Conservation (phyloP, 139 green algal genomes). For the Auxenochlorella pyrenoidosa region DNA sequence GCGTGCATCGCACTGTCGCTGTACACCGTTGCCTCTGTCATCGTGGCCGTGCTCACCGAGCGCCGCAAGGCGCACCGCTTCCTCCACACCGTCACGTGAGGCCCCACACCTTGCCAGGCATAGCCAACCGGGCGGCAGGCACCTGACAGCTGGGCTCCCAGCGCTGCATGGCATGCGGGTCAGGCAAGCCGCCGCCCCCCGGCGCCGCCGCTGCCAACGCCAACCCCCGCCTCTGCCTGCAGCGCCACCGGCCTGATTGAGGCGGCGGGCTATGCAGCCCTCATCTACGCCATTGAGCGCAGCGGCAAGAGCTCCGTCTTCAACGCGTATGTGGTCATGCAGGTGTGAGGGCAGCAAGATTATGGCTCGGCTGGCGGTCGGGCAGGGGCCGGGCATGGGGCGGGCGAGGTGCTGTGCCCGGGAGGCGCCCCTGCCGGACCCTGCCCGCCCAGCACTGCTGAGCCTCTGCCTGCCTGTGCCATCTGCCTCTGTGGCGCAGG, state of each 20-base stretch:
- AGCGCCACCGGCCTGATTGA: constrained; percentile 19
- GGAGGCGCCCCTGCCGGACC: not conserved
- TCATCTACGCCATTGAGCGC: constrained; percentile 15
- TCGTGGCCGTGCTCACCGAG: not conserved
- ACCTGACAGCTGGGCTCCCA: not conserved
- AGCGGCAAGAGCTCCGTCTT: constrained; percentile 9
- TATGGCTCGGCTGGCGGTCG: not conserved
- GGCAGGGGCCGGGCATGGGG: not conserved
- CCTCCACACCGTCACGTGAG: constrained; percentile 30
- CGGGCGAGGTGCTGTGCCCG: too few relatives aligned
- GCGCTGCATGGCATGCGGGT: not conserved
- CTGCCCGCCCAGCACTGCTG: not conserved
- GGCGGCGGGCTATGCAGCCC: not conserved
- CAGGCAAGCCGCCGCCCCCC: too few relatives aligned
- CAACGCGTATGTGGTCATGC: constrained; percentile 19
- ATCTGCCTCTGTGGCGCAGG: not conserved
- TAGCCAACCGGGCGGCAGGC: too few relatives aligned
- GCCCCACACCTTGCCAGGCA: not conserved
- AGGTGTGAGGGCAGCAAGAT: not conserved
- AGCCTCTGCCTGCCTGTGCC: not conserved
- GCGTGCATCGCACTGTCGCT: constrained; percentile 2
- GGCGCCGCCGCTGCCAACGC: not conserved
- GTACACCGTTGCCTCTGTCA: not conserved
- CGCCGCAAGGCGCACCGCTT: constrained; percentile 18
- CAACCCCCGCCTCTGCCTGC: not conserved